These are phyloP conservation scores for Colletotrichum gigasporum DNA, from an alignment of 2,329 filamentous ascomycete species.

Conservation along the genomic window DNA sequence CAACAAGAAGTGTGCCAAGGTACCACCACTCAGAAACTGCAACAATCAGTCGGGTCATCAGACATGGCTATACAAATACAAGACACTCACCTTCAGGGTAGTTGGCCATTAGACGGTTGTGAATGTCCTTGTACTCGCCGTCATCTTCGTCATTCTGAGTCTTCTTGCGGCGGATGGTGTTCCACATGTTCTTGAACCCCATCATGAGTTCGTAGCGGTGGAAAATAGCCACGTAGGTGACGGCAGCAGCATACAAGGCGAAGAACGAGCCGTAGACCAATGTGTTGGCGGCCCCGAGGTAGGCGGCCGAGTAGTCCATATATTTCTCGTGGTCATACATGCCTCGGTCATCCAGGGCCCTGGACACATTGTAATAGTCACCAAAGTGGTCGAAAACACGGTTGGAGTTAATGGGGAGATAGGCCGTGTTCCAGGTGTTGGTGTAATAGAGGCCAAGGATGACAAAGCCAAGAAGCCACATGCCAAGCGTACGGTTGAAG, in stretches of 20 bases:
- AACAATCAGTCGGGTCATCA: no score
- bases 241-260: slow-evolving; percentile 39
- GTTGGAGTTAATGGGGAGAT: slow-evolving; percentile 53
- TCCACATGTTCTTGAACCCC: slow-evolving; percentile 39
- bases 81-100: slow-evolving; percentile 40
- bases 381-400: slow-evolving; percentile 50
- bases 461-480: slow-evolving; percentile 39
- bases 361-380: slow-evolving; percentile 47
- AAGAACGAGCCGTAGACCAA: slow-evolving; percentile 44
- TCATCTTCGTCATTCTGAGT: slow-evolving; percentile 39
- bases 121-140: slow-evolving; percentile 46
- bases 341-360: slow-evolving; percentile 43
- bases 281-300: slow-evolving; percentile 36
- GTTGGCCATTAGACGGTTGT: slow-evolving; percentile 43
- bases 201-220: slow-evolving; percentile 41
- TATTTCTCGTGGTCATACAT: slow-evolving; percentile 50
- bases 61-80: no score
- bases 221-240: slow-evolving; percentile 42
- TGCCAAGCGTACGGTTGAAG: slow-evolving; percentile 45
- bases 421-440: slow-evolving; percentile 46
- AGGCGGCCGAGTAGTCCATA: slow-evolving; percentile 36
- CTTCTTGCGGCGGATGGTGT: slow-evolving; percentile 42
- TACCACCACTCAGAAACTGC: slow-evolving; percentile 57
- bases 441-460: slow-evolving; percentile 43
- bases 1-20: slow-evolving; percentile 40